phyloP scores from a whole-genome alignment of 441 rosid genomes.

The Erodium moschatum region DNA sequence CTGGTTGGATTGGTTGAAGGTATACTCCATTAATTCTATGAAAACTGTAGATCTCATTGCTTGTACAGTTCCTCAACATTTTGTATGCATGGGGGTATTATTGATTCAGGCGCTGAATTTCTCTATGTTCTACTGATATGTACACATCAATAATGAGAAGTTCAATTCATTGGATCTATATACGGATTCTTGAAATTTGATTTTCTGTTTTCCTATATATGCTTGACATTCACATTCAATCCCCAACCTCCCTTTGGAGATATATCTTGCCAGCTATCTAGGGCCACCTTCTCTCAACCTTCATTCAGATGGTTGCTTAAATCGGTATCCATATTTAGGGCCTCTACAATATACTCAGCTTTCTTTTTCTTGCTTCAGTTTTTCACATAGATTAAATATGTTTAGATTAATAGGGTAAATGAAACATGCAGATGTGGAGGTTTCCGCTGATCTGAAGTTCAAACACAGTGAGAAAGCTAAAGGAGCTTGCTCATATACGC shows the following conservation, averaged over 20 bases:
- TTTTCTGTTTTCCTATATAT: too few relatives aligned
- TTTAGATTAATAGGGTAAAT: conserved; percentile 18
- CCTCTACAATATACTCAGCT: not conserved
- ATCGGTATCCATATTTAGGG: too few relatives aligned
- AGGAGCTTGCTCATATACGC: conserved; percentile 34
- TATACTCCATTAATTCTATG: conserved; percentile 22
- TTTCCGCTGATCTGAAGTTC: conserved; percentile 38
- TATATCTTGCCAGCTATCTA: too few relatives aligned
- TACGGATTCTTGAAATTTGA: too few relatives aligned
- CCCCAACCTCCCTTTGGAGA: too few relatives aligned
- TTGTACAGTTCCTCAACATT: conserved; percentile 1
- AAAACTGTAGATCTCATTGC: not conserved
- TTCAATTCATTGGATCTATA: too few relatives aligned
- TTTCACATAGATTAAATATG: conserved; percentile 8
- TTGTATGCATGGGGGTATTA: not conserved
- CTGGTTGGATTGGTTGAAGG: conserved; percentile 68
- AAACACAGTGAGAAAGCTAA: conserved; percentile 33
- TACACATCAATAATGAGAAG: too few relatives aligned
- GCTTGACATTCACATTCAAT: too few relatives aligned
- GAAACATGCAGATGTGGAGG: conserved; percentile 49
- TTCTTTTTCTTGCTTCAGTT: conserved; percentile 8
- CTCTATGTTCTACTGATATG: too few relatives aligned
- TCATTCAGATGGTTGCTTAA: too few relatives aligned
- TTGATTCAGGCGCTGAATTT: too few relatives aligned
- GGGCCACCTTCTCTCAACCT: too few relatives aligned